These are phyloP conservation scores for Pichia sp. DNA, from an alignment of 1,139 yeast genomes.

Conservation along the genomic window DNA sequence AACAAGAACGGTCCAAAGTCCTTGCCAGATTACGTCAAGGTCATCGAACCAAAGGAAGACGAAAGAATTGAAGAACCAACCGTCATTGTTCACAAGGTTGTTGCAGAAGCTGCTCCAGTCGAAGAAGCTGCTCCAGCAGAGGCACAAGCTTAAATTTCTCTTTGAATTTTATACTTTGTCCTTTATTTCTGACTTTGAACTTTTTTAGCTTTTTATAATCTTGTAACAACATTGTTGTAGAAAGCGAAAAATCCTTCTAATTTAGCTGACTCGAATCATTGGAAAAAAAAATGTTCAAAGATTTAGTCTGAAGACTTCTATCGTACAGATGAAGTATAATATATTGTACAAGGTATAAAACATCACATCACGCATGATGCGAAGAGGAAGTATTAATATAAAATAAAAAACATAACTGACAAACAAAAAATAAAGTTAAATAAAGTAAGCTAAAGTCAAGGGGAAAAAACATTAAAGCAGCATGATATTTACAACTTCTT, in stretches of 20 bases:
- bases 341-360: too few species aligned
- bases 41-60: slow-evolving; percentile 97
- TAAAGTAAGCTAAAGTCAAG: neutral
- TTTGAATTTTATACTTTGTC: neutral
- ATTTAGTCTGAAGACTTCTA: too few species aligned
- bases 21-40: slow-evolving; percentile 94
- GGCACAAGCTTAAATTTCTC: slow-evolving; percentile 3
- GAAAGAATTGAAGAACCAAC: slow-evolving; percentile 80
- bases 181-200: neutral
- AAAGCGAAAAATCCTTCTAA: neutral
- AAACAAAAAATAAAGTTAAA: neutral
- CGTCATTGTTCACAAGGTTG: slow-evolving; percentile 61
- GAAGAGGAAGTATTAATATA: neutral
- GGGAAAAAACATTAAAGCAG: too few species aligned
- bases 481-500: too few species aligned
- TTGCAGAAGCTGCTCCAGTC: slow-evolving; percentile 27
- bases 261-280: too few species aligned
- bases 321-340: neutral
- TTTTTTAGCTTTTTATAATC: neutral
- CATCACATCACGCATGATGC: neutral
- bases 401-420: neutral
- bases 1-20: slow-evolving; percentile 85
- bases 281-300: too few species aligned
- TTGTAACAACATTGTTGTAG: neutral
- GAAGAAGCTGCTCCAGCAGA: slow-evolving; percentile 3